Evolutionary conservation across 2,329 filamentous ascomycete species (phyloP), one percentile per base, ranked within the genome.

Genomic region (Sarocladiaceae sp.): DNA sequence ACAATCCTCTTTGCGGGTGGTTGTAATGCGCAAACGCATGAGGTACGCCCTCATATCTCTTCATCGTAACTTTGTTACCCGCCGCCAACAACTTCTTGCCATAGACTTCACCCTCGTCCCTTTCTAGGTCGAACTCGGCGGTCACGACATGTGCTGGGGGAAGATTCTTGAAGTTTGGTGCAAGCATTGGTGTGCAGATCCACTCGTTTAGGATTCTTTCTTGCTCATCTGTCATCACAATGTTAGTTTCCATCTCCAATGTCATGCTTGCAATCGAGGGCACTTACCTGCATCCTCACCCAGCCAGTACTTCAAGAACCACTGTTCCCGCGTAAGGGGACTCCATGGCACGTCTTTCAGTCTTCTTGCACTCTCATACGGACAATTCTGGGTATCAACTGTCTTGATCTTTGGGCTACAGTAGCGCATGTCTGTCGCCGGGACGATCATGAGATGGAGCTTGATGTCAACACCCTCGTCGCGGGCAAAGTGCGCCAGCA

Each of bases 51-150:
- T 42, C n/a, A 17, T 65, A 65, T 12, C 62, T 51, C 33, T 64
- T 65, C 53, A 59, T 56, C 1, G 60, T 59, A 6, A 64, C 62
- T 15, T 40, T 13, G 23, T 62, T 64, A 1, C 64, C 64, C 3
- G 58, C 58, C 1, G 59, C 35, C 11, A 29, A 22, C 7, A 67
- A 42, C 17, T 64, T 36, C 0, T 53, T 12, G 3, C 61, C 59
- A 40, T 64, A 64, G 10, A 55, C 52, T 26, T 66, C 62, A 3
- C 65, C 65, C 48, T 69, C 64, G 53, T 69, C 67, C n/a, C 67
- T 58, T 49, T 66, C 56, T 5, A 66, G 51, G 49, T 69, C 66
- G 51, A 68, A 66, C 46, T 68, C 66, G 2, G 67, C 66, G 1
- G 66, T 68, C 31, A 69, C 52, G 8, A 69, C 61, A 11, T 68